Evolutionary conservation across 2,329 filamentous ascomycete species (phyloP).

Genomic region (Fusarium sp.): DNA sequence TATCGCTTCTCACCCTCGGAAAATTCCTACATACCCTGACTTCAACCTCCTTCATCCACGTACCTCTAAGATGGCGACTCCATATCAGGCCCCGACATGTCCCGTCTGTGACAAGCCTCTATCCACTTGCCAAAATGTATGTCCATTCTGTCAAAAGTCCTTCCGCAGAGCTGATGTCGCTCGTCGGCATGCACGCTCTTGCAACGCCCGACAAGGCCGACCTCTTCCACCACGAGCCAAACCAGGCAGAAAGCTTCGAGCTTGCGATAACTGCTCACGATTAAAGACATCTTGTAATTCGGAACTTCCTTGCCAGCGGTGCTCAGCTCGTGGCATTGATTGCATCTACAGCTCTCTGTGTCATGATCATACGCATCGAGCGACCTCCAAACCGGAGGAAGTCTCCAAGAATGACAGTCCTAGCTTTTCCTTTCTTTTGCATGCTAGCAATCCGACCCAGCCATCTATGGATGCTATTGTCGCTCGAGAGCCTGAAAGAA

Average conservation of each 20-base stretch:
- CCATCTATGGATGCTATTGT: conserved; percentile 5
- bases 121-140: neutral
- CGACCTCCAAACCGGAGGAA: rapidly evolving
- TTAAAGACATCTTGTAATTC: conserved; percentile 6
- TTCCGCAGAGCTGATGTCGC: conserved; percentile 27
- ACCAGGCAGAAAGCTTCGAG: conserved; percentile 21
- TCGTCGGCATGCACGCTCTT: conserved; percentile 18
- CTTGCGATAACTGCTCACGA: conserved; percentile 18
- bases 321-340: neutral
- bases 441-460: neutral
- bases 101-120: neutral
- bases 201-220: neutral
- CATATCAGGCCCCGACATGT: neutral
- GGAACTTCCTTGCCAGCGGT: neutral
- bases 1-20: neutral
- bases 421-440: conserved; percentile 2
- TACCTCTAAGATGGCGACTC: neutral
- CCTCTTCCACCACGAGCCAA: conserved; percentile 12
- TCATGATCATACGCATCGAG: neutral
- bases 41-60: neutral
- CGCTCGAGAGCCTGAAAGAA: conserved; percentile 13
- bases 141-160: conserved; percentile 21
- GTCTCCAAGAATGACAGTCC: neutral
- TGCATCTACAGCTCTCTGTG: conserved; percentile 25
- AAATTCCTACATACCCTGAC: conserved; percentile 22